These are phyloP conservation scores for Extremus antarcticus DNA, from an alignment of 495 filamentous ascomycete species.

Conservation along the genomic window DNA sequence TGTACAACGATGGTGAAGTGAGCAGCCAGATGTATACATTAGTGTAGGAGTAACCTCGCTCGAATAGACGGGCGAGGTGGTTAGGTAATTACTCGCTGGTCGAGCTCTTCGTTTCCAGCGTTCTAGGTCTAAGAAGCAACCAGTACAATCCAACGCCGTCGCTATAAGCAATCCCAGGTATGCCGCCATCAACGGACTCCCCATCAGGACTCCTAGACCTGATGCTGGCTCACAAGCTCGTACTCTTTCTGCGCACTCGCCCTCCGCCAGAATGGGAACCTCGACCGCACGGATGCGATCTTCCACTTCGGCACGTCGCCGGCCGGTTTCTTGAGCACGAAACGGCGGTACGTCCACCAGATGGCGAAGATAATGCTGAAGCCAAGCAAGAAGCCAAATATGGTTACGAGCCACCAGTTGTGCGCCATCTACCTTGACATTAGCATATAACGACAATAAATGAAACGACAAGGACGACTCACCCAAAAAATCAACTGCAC, in stretches of 20 bases:
- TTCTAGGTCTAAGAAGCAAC: background rate
- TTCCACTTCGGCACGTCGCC: constrained; percentile 11
- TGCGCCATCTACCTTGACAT: constrained; percentile 43
- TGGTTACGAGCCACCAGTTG: constrained; percentile 63
- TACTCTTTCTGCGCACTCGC: constrained; percentile 23
- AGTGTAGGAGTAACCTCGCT: background rate
- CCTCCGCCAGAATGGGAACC: constrained; percentile 25
- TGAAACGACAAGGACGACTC: constrained; percentile 14
- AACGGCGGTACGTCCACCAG: constrained; percentile 38
- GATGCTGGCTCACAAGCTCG: constrained; percentile 25
- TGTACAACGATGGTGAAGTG: background rate
- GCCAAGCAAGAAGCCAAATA: constrained; percentile 50
- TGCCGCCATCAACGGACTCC: background rate
- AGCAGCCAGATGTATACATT: background rate
- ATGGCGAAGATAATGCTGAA: constrained; percentile 44
- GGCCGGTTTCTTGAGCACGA: constrained; percentile 2
- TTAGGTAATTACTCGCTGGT: background rate
- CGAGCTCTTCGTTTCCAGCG: constrained; percentile 3
- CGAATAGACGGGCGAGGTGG: background rate
- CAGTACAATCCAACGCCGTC: constrained; percentile 6
- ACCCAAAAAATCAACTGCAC: constrained; percentile 70
- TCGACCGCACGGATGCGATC: constrained; percentile 2
- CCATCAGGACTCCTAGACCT: constrained; percentile 20
- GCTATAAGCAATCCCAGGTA: background rate
- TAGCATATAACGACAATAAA: background rate